Percentiles rank a stretch among this genome's conserved stretches.
These are phyloP conservation scores for Pogostemon cablin DNA, from an alignment of 257 asterid genomes.

Conservation along the genomic window DNA sequence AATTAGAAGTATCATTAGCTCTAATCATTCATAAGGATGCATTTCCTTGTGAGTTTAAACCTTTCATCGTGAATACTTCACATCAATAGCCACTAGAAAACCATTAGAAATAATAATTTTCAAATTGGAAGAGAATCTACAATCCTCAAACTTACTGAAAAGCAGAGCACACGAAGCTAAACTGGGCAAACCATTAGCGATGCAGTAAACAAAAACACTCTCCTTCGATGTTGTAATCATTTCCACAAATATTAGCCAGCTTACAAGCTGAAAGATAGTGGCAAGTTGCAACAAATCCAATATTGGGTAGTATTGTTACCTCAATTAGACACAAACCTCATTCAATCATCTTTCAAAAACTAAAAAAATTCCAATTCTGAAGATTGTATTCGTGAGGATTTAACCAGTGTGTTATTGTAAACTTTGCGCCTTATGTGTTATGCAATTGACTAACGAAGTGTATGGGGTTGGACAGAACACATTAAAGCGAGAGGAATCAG, in stretches of 20 bases:
- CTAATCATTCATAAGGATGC: not conserved
- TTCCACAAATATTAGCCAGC: no score
- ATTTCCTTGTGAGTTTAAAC: not conserved
- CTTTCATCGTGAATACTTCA: not conserved
- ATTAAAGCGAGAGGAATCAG: not conserved
- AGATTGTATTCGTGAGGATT: no score
- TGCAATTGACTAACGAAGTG: not conserved
- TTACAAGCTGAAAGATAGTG: no score
- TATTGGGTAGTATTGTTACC: no score
- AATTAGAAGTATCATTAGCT: conserved; percentile 5
- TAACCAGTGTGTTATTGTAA: not conserved
- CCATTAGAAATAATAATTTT: not conserved
- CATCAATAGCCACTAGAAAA: not conserved
- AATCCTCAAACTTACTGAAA: no score
- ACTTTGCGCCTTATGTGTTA: not conserved
- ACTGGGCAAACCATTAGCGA: no score
- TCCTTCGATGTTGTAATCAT: no score
- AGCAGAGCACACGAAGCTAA: not conserved
- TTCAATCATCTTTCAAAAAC: no score
- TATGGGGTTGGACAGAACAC: not conserved
- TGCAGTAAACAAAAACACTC: no score
- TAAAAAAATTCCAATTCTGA: no score
- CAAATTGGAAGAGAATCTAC: not conserved
- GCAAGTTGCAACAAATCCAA: no score
- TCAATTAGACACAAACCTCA: no score